phyloP scores from a whole-genome alignment of 225 moss, liverwort and hornwort genomes.

The Marchantia paleacea region DNA sequence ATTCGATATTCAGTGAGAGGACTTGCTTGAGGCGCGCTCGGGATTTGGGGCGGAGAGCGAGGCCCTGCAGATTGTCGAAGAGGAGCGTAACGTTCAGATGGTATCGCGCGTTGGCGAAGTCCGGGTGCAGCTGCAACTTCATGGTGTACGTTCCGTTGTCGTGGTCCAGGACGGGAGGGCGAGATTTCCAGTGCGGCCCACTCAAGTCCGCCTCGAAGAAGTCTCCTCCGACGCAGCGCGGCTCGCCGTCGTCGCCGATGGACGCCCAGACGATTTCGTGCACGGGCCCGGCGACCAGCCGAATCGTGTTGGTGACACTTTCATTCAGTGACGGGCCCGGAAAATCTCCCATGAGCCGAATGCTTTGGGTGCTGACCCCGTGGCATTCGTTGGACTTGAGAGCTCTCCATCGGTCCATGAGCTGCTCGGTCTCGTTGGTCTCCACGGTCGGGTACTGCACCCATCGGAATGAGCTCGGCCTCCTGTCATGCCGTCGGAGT shows the following conservation, averaged over 20 bases:
- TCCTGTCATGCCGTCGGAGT: too few relatives aligned
- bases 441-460: too few relatives aligned
- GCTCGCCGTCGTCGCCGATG: not conserved
- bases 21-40: not conserved
- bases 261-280: slow-evolving; percentile 12
- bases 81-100: slow-evolving; percentile 31
- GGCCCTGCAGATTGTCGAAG: slow-evolving; percentile 33
- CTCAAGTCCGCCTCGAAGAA: slow-evolving; percentile 44
- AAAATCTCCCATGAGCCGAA: too few relatives aligned
- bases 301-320: not conserved
- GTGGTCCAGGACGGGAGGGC: slow-evolving; percentile 34
- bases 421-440: too few relatives aligned
- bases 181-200: slow-evolving; percentile 39
- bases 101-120: slow-evolving; percentile 19
- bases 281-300: slow-evolving; percentile 1
- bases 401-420: too few relatives aligned
- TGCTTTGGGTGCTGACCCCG: too few relatives aligned
- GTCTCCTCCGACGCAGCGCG: slow-evolving; percentile 40
- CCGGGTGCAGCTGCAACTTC: slow-evolving; percentile 30
- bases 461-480: too few relatives aligned
- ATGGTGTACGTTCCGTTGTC: slow-evolving; percentile 35
- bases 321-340: too few relatives aligned
- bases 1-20: slow-evolving; percentile 8
- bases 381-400: too few relatives aligned
- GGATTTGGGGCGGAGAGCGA: not conserved